Conservation (phyloP, 306 rosid genomes). For the Carpinus viminea region DNA sequence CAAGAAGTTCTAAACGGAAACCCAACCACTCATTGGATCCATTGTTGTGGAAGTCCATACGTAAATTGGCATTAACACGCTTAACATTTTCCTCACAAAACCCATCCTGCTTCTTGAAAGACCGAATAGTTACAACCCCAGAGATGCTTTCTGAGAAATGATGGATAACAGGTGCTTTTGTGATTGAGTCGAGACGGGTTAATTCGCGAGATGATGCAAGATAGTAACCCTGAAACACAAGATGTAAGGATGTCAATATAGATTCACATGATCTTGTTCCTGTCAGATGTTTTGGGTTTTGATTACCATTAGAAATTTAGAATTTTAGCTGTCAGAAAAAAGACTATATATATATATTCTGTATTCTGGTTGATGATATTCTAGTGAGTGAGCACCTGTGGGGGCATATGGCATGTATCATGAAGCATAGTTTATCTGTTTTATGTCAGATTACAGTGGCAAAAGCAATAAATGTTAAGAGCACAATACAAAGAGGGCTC, state of each 20-base stretch:
- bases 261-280: neutral
- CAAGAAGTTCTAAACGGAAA: slow-evolving; percentile 84
- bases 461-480: neutral
- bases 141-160: slow-evolving; percentile 96
- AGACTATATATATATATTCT: neutral
- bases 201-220: slow-evolving; percentile 88
- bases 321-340: neutral
- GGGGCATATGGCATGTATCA: neutral
- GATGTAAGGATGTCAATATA: neutral
- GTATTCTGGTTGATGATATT: neutral
- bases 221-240: slow-evolving; percentile 63
- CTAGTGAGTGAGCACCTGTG: neutral
- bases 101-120: slow-evolving; percentile 55
- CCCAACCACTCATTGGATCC: slow-evolving; percentile 96
- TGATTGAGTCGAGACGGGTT: slow-evolving; percentile 85
- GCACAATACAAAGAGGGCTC: slow-evolving; percentile 14
- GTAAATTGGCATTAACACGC: slow-evolving; percentile 69
- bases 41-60: slow-evolving; percentile 93
- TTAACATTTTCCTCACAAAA: slow-evolving; percentile 61
- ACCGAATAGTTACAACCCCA: slow-evolving; percentile 87
- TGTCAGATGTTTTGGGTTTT: neutral
- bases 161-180: slow-evolving; percentile 94
- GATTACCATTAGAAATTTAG: neutral
- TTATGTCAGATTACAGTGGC: neutral
- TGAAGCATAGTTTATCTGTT: neutral